Conservation (phyloP, 805 yeast species). For the Cyberlindnera subsufficiens region DNA sequence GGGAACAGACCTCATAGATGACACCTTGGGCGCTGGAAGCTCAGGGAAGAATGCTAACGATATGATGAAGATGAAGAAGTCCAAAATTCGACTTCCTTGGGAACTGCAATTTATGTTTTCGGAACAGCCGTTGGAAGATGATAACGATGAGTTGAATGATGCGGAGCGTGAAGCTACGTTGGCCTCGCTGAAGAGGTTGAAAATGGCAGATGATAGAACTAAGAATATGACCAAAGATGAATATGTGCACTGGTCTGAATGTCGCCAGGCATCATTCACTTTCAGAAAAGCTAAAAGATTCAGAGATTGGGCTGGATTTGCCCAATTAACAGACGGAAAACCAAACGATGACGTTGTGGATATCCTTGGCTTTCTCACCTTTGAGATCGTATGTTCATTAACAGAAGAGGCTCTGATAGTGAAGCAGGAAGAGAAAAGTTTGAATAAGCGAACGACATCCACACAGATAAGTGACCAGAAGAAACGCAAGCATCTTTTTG, state of each 20-base stretch:
- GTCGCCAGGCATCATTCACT: conserved; percentile 95
- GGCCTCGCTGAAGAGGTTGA: conserved; percentile 83
- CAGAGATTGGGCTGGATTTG: conserved; percentile 92
- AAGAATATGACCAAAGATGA: conserved; percentile 92
- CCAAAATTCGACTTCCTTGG: conserved; percentile 88
- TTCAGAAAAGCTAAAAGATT: conserved; percentile 91
- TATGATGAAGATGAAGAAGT: conserved; percentile 58
- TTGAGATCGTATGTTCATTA: conserved; percentile 91
- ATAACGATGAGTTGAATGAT: conserved; percentile 68
- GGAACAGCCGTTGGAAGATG: conserved; percentile 78
- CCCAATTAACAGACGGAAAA: conserved; percentile 77
- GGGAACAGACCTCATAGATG: conserved; percentile 45
- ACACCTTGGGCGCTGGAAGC: conserved; percentile 21
- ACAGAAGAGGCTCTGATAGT: conserved; percentile 88
- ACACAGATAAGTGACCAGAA: conserved; percentile 31
- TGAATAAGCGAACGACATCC: conserved; percentile 26
- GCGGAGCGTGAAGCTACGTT: conserved; percentile 85
- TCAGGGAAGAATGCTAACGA: conserved; percentile 36
- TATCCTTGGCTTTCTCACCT: conserved; percentile 89
- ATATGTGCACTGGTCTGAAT: conserved; percentile 98
- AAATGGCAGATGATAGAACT: conserved; percentile 92
- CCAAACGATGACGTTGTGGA: conserved; percentile 97
- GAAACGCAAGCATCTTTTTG: conserved; percentile 60
- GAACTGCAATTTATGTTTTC: conserved; percentile 89
- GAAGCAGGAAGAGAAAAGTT: conserved; percentile 58